Base-by-base conservation (phyloP, 164 flowering plant species). In the Litsea cubeba region DNA sequence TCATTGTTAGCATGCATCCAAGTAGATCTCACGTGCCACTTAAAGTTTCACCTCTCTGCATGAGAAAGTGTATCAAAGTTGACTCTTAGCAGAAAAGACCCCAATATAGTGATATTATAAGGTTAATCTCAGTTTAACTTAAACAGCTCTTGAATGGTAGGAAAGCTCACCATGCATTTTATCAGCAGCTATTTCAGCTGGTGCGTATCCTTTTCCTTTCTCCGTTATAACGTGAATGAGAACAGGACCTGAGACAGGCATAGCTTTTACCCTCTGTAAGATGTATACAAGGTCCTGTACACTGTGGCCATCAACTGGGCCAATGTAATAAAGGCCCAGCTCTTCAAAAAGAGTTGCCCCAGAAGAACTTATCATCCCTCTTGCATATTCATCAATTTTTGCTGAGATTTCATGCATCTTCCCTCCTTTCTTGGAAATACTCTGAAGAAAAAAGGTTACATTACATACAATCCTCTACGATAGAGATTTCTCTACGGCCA, bases 121-220 rank as follows among this genome's bases (percentile, higher is more conserved):
- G 46, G 7, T 35, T 35, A 5, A 35, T 35, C 46, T 40, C 46
- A 40, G 46, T 40, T 40, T 40, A 40, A 40, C 10, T 40, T 40
- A 40, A 40, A 8, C 46, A 40, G 46, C 46, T 40, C 10, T 40
- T 5, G 46, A 8, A 40, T 40, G 46, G 46, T 40, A 40, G 11
- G 46, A 40, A 67, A 15, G 20, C 69, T 49, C 69, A 86, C 87
- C 88, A 51, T 87, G 88, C 87, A 82, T 81, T 62, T 83, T 85
- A 63, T 84, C 88, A 1, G 87, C 73, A 0, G 88, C 85, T 0
- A 32, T 68, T 75, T 87, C 84, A 2, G 90, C 88, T 0, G 85
- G 86, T 28, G 90, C 77, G 40, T 87, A 85, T 20, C 90, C 88
- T 72, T 83, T 84, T 50, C 90, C 90, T 75, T 87, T 87, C 77